These are phyloP conservation scores for Silene vulgaris DNA, from an alignment of 179 eudicot species.

Conservation along the genomic window DNA sequence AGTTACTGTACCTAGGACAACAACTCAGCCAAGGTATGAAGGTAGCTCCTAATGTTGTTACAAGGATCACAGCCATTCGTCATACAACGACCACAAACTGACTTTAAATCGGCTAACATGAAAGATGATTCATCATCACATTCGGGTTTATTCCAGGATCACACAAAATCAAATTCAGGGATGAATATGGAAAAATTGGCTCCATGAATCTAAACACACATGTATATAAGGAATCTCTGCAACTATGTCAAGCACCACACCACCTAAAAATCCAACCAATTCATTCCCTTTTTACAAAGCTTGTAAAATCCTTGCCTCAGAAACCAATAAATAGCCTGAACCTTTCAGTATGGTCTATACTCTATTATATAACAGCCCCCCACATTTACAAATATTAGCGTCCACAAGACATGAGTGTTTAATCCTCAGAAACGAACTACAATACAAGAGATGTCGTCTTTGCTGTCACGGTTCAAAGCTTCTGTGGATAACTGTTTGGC, in stretches of 20 bases:
- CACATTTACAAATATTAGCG: constrained; percentile 23
- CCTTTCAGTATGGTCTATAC: constrained; percentile 14
- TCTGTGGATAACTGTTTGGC: constrained; percentile 43
- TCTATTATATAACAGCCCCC: constrained; percentile 13
- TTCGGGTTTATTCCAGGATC: constrained; percentile 24
- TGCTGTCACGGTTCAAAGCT: constrained; percentile 41
- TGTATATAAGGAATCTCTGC: constrained; percentile 18
- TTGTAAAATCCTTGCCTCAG: constrained; percentile 9
- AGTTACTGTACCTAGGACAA: too few relatives aligned
- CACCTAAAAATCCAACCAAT: constrained; percentile 19
- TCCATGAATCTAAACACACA: constrained; percentile 25
- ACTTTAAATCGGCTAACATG: too few relatives aligned
- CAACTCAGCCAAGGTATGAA: too few relatives aligned
- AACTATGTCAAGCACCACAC: constrained; percentile 32
- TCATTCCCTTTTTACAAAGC: constrained; percentile 26
- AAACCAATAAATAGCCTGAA: constrained; percentile 18
- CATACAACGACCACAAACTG: too few relatives aligned
- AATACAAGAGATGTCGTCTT: constrained; percentile 52
- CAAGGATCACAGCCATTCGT: too few relatives aligned
- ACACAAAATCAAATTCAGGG: neutral
- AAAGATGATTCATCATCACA: neutral
- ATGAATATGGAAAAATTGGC: neutral
- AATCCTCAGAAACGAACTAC: constrained; percentile 39
- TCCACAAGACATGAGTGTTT: neutral
- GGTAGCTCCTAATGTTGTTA: too few relatives aligned